Conservation (phyloP, 2,329 filamentous ascomycete species). For the Seiridium unicorne region DNA sequence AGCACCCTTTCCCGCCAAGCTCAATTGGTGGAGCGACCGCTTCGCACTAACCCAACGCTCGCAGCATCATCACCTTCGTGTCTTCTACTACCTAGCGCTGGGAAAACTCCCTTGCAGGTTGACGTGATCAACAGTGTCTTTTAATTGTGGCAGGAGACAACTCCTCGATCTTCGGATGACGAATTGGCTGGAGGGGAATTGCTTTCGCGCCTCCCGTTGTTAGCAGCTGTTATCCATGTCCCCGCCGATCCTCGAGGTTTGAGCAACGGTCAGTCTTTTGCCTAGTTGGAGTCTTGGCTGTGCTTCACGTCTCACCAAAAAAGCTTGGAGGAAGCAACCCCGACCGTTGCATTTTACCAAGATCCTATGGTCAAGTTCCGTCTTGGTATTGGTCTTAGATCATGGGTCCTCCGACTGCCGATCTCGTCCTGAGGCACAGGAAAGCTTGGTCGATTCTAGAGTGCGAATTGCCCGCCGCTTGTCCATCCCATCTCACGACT, state of each 20-base stretch:
- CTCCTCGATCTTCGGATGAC: no score
- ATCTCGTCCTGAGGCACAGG: conserved; percentile 3
- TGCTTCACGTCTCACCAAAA: conserved; percentile 5
- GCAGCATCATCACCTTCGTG: not conserved
- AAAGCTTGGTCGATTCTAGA: not conserved
- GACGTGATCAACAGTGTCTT: no score
- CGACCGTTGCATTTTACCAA: conserved; percentile 2
- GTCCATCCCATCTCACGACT: conserved; percentile 2
- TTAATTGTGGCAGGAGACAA: not conserved
- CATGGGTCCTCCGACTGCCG: not conserved
- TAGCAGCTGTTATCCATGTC: not conserved
- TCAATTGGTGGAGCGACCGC: not conserved
- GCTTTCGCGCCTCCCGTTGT: not conserved
- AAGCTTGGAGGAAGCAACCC: not conserved
- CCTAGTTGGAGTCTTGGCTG: not conserved
- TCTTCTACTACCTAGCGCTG: not conserved
- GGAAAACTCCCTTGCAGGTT: no score
- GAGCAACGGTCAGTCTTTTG: not conserved
- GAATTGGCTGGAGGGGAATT: not conserved
- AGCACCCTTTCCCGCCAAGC: not conserved
- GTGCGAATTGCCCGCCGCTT: not conserved
- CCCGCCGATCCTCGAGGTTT: not conserved
- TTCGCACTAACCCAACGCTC: not conserved
- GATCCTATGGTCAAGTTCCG: not conserved
- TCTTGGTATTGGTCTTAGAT: conserved; percentile 1